Conservation (phyloP, 2,329 filamentous ascomycete species). For the Colletotrichum siamense region DNA sequence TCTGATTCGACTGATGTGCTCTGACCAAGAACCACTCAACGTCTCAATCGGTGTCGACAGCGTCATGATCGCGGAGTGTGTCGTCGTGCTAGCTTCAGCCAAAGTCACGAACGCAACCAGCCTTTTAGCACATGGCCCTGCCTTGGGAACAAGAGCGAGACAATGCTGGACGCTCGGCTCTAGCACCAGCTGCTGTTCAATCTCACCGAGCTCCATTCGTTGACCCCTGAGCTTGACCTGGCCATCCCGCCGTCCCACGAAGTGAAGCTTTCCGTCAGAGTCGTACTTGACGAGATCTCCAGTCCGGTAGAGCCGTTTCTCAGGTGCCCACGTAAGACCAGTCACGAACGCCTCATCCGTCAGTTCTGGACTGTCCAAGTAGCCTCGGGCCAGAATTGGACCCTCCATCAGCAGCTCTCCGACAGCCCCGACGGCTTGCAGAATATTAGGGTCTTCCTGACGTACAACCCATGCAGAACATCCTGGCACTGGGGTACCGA, state of each 20-base stretch:
- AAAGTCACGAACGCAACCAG: not conserved
- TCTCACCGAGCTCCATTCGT: constrained; percentile 78
- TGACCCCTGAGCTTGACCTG: constrained; percentile 85
- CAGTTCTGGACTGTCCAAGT: constrained; percentile 68
- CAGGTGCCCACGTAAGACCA: constrained; percentile 67
- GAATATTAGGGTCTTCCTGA: not conserved
- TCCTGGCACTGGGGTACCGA: constrained; percentile 29
- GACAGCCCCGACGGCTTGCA: constrained; percentile 16
- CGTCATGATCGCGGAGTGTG: not conserved
- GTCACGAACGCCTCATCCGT: constrained; percentile 71
- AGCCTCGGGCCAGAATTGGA: constrained; percentile 53
- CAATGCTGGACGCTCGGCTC: not conserved
- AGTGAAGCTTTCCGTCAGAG: constrained; percentile 74
- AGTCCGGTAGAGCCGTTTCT: constrained; percentile 72
- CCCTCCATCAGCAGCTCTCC: constrained; percentile 28
- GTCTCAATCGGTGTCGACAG: not conserved
- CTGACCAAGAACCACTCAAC: not conserved
- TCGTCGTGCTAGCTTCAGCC: no score
- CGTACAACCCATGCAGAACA: constrained; percentile 23
- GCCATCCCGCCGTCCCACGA: constrained; percentile 76
- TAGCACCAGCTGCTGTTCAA: constrained; percentile 52
- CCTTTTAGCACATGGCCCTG: not conserved
- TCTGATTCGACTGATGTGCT: not conserved
- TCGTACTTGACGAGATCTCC: constrained; percentile 84
- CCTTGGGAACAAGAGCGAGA: not conserved